These are phyloP conservation scores for Diaporthe humulicola DNA, from an alignment of 2,329 filamentous ascomycete genomes.

Conservation along the genomic window DNA sequence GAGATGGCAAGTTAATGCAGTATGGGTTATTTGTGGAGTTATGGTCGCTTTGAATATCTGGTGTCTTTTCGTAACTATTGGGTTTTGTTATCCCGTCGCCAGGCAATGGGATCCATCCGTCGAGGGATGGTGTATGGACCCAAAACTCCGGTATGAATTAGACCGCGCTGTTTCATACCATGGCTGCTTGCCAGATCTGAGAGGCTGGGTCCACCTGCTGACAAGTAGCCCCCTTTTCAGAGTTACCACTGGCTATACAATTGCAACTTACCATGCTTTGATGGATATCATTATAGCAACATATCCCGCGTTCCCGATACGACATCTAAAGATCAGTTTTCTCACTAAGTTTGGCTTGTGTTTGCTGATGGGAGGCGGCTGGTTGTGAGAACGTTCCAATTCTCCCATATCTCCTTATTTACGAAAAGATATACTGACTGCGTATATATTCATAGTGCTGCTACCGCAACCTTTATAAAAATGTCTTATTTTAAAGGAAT, in stretches of 20 bases:
- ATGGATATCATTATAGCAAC: slow-evolving; percentile 3
- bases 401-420: background rate
- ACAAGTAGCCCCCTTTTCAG: background rate
- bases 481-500: background rate
- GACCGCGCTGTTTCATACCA: background rate
- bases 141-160: background rate
- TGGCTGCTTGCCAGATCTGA: no score
- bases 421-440: background rate
- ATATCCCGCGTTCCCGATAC: background rate
- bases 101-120: background rate
- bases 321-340: background rate
- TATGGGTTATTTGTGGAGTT: background rate
- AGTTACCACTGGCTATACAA: background rate
- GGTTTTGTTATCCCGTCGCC: background rate
- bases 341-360: background rate
- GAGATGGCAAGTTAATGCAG: background rate
- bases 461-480: background rate
- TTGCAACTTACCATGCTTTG: background rate
- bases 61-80: background rate
- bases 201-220: background rate
- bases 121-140: background rate
- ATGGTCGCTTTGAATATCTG: background rate
- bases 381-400: background rate
- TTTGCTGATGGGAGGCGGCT: background rate
- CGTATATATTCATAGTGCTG: background rate